Conservation (phyloP, 805 yeast species). For the Lipomyces lipofer region DNA sequence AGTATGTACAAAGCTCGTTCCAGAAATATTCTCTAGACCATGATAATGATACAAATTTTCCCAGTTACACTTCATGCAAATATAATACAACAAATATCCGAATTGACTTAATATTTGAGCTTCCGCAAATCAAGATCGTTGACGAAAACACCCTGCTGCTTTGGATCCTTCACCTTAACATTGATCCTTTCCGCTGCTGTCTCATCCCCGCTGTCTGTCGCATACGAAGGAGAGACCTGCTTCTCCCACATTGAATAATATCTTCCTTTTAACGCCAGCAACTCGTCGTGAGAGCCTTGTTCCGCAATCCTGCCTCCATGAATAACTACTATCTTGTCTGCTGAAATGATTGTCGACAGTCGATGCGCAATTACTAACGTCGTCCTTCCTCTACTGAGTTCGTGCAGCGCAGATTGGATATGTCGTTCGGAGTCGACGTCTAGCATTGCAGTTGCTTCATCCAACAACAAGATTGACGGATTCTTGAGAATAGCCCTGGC, state of each 20-base stretch:
- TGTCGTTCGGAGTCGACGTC: constrained; percentile 62
- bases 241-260: constrained; percentile 22
- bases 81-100: too few relatives aligned
- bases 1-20: too few relatives aligned
- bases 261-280: constrained; percentile 29
- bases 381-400: constrained; percentile 42
- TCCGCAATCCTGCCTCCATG: constrained; percentile 51
- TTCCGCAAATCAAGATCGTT: neutral
- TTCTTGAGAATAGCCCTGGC: constrained; percentile 57
- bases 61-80: too few relatives aligned
- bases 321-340: constrained; percentile 50
- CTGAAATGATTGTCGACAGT: constrained; percentile 51
- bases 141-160: constrained; percentile 1
- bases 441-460: constrained; percentile 66
- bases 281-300: constrained; percentile 37
- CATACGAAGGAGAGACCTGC: constrained; percentile 36
- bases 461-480: constrained; percentile 56
- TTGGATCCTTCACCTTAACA: neutral
- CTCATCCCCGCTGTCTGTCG: constrained; percentile 30
- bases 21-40: too few relatives aligned
- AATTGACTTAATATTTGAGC: neutral
- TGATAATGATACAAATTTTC: too few relatives aligned
- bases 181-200: neutral
- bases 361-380: constrained; percentile 54
- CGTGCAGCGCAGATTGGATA: constrained; percentile 50